Evolutionary conservation across 805 yeast species (phyloP).

Genomic region (Candida patagonica): DNA sequence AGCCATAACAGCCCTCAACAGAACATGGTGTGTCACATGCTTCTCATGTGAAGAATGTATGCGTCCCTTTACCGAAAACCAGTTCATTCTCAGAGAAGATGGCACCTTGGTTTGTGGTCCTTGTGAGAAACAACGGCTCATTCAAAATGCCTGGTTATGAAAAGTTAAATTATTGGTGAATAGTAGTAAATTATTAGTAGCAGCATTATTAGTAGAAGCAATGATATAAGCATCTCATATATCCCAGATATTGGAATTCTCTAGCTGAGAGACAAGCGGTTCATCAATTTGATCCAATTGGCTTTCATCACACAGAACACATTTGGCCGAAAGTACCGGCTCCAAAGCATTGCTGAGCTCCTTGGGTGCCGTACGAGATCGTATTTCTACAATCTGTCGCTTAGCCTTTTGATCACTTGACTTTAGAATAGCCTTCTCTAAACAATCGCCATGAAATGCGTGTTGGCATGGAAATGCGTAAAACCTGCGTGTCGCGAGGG

Average conservation of each 20-base stretch:
- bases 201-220: too few relatives aligned
- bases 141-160: conserved; percentile 19
- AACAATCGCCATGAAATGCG: conserved; percentile 81
- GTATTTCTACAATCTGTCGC: conserved; percentile 49
- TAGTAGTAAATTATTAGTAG: too few relatives aligned
- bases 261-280: conserved; percentile 34
- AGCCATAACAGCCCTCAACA: conserved; percentile 23
- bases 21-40: conserved; percentile 26
- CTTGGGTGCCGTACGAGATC: conserved; percentile 23
- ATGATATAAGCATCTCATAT: too few relatives aligned
- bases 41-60: conserved; percentile 26
- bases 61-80: conserved; percentile 19
- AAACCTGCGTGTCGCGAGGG: conserved; percentile 65
- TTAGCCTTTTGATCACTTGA: conserved; percentile 62
- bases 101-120: conserved; percentile 23
- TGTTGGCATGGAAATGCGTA: conserved; percentile 85
- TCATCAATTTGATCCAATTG: conserved; percentile 65
- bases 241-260: conserved; percentile 9
- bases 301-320: conserved; percentile 73
- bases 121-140: conserved; percentile 20
- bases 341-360: conserved; percentile 30
- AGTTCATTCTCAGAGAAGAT: conserved; percentile 25
- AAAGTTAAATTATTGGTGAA: too few relatives aligned
- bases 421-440: conserved; percentile 49
- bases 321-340: conserved; percentile 48